These are phyloP conservation scores for Bacidia gigantensis DNA, from an alignment of 495 filamentous ascomycete species.

Conservation along the genomic window DNA sequence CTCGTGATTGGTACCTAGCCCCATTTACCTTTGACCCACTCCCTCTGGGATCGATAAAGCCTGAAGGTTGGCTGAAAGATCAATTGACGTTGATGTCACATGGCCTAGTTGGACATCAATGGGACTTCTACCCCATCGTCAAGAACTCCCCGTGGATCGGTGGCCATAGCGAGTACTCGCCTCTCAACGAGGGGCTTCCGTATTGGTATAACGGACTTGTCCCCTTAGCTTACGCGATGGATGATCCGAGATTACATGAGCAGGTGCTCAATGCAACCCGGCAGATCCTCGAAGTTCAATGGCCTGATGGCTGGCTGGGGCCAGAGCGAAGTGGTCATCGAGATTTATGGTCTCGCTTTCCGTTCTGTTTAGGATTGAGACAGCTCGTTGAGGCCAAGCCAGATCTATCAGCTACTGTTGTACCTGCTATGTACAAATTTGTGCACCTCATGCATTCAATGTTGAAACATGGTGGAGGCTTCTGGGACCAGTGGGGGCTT, in stretches of 20 bases:
- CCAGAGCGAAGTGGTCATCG: slow-evolving; percentile 33
- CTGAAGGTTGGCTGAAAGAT: slow-evolving; percentile 46
- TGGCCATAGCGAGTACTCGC: slow-evolving; percentile 42
- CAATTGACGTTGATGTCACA: slow-evolving; percentile 37
- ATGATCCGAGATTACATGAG: slow-evolving; percentile 39
- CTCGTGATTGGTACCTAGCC: not conserved
- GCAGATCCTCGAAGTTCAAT: slow-evolving; percentile 38
- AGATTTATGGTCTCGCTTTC: slow-evolving; percentile 41
- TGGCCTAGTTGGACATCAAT: slow-evolving; percentile 46
- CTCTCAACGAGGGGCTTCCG: slow-evolving; percentile 43
- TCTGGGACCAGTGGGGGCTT: slow-evolving; percentile 32
- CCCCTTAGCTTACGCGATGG: slow-evolving; percentile 44
- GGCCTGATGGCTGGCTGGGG: slow-evolving; percentile 48
- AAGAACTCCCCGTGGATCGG: slow-evolving; percentile 42
- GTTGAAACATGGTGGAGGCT: slow-evolving; percentile 38
- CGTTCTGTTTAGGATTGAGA: slow-evolving; percentile 39
- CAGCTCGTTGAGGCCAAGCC: slow-evolving; percentile 30
- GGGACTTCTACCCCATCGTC: slow-evolving; percentile 47
- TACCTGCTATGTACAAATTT: slow-evolving; percentile 26
- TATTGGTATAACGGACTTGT: slow-evolving; percentile 59
- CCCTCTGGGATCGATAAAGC: slow-evolving; percentile 42
- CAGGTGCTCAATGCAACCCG: slow-evolving; percentile 38
- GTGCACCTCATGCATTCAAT: slow-evolving; percentile 29
- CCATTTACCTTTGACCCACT: slow-evolving; percentile 32
- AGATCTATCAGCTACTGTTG: slow-evolving; percentile 15